Evolutionary conservation across 2,329 filamentous ascomycete genomes (phyloP), one percentile per base, ranked within the genome.

Genomic region (Cladorrhinum sp.): DNA sequence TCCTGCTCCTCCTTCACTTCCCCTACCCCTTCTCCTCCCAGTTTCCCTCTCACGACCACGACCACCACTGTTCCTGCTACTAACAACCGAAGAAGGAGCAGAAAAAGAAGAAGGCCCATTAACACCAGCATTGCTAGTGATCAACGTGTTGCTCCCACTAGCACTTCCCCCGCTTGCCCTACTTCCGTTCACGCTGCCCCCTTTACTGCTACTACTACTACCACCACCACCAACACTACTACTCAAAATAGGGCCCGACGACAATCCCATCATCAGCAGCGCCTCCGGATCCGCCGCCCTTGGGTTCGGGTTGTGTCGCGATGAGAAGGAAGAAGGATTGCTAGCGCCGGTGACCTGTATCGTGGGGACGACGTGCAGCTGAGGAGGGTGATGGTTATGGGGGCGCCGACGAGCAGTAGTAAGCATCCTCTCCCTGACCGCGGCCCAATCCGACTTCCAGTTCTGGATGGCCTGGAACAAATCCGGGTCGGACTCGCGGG

Each of bases 361-460:
- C 3, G 8, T 36, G 3, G 33, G 33, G 3, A 36, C 33, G 12
- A 12, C 33, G 12, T 36, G 33, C 3, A 36, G 8, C 12, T 30
- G 26, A 36, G 8, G 33, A 3, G 9, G 12, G 4, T 36, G 8
- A 9, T 36, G 12, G 14, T 36, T 10, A 30, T 30, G 26, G 10
- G 26, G 26, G 10, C 26, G 26, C 33, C 14, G 7, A 3, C 33
- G 33, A 36, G 33, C 3, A 3, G 14, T 36, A 12, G n/a, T n/a
- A n/a, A n/a, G n/a, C n/a, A 71, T 65, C 18, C 64, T 64, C 16
- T 66, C 62, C 49, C 65, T 62, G 48, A 71, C 60, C 12, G 48
- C 50, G 16, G 77, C 73, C 79, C 84, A 88, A 68, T 87, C 85
- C 30, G 80, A 72, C 72, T 86, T 87, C 82, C 86, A 88, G 64